Evolutionary conservation across 257 asterid species (phyloP).

Genomic region (Voacanga thouarsii): DNA sequence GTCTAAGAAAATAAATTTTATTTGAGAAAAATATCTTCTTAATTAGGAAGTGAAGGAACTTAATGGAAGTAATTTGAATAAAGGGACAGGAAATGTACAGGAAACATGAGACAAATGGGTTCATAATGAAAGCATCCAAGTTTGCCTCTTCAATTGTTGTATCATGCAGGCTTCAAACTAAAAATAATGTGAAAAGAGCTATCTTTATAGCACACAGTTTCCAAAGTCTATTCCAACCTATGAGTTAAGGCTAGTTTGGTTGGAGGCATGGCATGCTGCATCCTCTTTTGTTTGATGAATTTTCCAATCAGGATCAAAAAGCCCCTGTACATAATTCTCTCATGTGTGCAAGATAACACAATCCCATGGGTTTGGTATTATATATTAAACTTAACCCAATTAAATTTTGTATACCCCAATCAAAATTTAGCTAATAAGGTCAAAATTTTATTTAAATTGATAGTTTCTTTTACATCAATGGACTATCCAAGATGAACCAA

Average conservation of each 20-base stretch:
- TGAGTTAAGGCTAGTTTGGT: not conserved
- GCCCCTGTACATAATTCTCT: not conserved
- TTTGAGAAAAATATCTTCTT: not conserved
- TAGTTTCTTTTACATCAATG: too few relatives aligned
- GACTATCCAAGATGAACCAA: too few relatives aligned
- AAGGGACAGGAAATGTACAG: not conserved
- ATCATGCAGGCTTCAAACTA: too few relatives aligned
- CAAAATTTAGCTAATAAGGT: too few relatives aligned
- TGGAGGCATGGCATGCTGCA: not conserved
- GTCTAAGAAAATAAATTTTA: not conserved
- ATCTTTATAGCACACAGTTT: not conserved
- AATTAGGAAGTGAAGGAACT: not conserved
- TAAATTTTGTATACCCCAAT: too few relatives aligned
- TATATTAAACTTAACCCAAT: too few relatives aligned
- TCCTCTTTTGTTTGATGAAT: not conserved
- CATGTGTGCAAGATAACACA: not conserved
- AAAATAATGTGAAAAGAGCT: too few relatives aligned
- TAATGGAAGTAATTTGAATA: too few relatives aligned
- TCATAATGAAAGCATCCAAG: not conserved
- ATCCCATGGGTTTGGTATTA: not conserved
- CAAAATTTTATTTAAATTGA: too few relatives aligned
- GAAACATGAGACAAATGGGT: not conserved
- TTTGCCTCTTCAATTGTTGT: not conserved
- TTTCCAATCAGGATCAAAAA: not conserved
- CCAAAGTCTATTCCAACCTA: too few relatives aligned